A percentile compares a stretch with the other conserved stretches of the same genome.
phyloP scores from a whole-genome alignment of 805 yeast genomes.

The Candida pini region DNA sequence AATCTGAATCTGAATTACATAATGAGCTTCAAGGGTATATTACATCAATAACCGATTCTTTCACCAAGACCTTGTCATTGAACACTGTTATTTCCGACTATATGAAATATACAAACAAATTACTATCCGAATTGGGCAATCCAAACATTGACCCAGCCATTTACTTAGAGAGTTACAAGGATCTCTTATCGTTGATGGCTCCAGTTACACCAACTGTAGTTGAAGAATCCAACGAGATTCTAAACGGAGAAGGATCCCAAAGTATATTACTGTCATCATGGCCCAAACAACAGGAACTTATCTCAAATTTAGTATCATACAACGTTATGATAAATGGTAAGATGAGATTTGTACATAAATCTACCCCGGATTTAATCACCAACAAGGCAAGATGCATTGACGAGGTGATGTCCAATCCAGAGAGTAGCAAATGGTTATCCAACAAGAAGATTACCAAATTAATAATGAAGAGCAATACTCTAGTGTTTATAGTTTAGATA shows the following conservation, averaged over 20 bases:
- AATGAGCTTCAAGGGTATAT: conserved; percentile 48
- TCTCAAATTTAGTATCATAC: conserved; percentile 37
- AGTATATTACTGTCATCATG: conserved; percentile 57
- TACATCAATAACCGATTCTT: conserved; percentile 50
- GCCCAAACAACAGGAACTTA: conserved; percentile 47
- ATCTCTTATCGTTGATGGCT: conserved; percentile 56
- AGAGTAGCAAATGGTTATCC: conserved; percentile 37
- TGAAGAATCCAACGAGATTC: conserved; percentile 73
- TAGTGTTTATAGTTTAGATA: conserved; percentile 21
- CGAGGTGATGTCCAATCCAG: conserved; percentile 28
- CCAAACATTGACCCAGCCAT: conserved; percentile 34
- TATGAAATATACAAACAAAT: conserved; percentile 70
- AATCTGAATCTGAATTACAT: conserved; percentile 49
- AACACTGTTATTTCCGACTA: conserved; percentile 86
- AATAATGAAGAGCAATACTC: conserved; percentile 39
- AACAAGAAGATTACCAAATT: conserved; percentile 43
- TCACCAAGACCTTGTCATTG: conserved; percentile 53
- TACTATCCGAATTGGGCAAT: conserved; percentile 35
- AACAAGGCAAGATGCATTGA: conserved; percentile 33
- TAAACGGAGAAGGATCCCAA: conserved; percentile 22
- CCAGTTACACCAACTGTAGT: conserved; percentile 80
- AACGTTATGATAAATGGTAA: conserved; percentile 74
- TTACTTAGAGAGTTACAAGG: conserved; percentile 43
- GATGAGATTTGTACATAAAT: conserved; percentile 40
- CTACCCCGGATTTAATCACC: conserved; percentile 31